Evolutionary conservation across 1,139 yeast genomes (phyloP).

Genomic region (Meyerozyma athensensis): DNA sequence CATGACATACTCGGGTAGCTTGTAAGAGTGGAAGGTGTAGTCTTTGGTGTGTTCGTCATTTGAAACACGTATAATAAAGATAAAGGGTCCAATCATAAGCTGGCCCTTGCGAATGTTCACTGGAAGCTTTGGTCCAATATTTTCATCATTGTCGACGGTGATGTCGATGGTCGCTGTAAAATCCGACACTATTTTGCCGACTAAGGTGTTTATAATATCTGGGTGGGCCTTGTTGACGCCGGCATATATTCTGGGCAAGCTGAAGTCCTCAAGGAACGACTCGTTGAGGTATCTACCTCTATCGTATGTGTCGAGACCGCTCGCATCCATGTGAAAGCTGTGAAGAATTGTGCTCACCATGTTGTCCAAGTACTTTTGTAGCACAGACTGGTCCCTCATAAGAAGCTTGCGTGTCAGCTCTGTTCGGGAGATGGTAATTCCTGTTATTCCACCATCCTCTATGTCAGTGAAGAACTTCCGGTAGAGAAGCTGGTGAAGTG

Average conservation of each 20-base stretch:
- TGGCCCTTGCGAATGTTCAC: not conserved
- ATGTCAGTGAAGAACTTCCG: constrained; percentile 11
- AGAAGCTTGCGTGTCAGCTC: constrained; percentile 2
- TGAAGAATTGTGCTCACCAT: constrained; percentile 4
- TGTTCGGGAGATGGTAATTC: not conserved
- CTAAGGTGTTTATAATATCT: constrained; percentile 17
- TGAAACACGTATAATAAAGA: not conserved
- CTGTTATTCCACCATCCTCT: constrained; percentile 5
- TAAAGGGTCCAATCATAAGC: not conserved
- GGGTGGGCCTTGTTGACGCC: constrained; percentile 23
- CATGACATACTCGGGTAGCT: not conserved
- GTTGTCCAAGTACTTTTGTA: constrained; percentile 4
- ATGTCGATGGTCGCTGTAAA: constrained; percentile 12
- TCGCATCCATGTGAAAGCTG: constrained; percentile 3
- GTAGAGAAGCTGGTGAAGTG: constrained; percentile 11
- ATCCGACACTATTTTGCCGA: constrained; percentile 18
- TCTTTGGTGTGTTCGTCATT: not conserved
- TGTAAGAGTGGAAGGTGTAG: not conserved
- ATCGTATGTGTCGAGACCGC: constrained; percentile 2
- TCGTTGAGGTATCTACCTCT: constrained; percentile 9
- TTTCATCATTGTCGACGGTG: constrained; percentile 5
- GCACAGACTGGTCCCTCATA: constrained; percentile 4
- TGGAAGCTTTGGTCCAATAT: not conserved
- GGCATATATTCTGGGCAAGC: constrained; percentile 24
- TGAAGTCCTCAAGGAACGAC: constrained; percentile 23